Conservation (phyloP, 352 stramenopile genomes). For the Achlya hypogyna region DNA sequence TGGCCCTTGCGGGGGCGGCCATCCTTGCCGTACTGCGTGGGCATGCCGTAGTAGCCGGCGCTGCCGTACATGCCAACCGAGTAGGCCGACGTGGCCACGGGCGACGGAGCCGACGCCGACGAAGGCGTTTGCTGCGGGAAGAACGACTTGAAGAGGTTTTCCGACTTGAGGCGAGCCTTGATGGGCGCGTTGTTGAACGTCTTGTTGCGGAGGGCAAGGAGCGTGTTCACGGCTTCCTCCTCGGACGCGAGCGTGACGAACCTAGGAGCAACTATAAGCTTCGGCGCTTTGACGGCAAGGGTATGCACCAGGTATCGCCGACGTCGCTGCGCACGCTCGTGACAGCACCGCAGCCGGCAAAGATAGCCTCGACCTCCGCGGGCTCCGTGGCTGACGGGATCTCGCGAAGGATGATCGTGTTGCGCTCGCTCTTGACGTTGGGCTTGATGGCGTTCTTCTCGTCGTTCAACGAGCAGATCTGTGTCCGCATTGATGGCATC, state of each 20-base stretch:
- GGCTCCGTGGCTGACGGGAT: slow-evolving; percentile 81
- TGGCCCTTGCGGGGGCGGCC: slow-evolving; percentile 29
- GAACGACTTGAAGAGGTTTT: slow-evolving; percentile 89
- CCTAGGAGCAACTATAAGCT: not conserved
- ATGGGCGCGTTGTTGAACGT: slow-evolving; percentile 84
- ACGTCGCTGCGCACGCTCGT: slow-evolving; percentile 85
- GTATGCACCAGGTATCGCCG: slow-evolving; percentile 81
- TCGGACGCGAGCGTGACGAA: slow-evolving; percentile 88
- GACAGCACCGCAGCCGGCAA: slow-evolving; percentile 63
- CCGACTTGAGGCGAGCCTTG: slow-evolving; percentile 88
- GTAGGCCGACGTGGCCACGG: slow-evolving; percentile 5
- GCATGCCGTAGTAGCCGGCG: slow-evolving; percentile 52
- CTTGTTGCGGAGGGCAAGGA: slow-evolving; percentile 81
- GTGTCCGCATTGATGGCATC: not conserved
- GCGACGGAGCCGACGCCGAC: slow-evolving; percentile 16
- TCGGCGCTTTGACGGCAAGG: not conserved
- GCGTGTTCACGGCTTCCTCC: slow-evolving; percentile 73
- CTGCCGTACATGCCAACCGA: slow-evolving; percentile 34
- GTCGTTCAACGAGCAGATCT: slow-evolving; percentile 64
- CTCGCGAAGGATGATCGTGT: slow-evolving; percentile 90
- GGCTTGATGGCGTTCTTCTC: slow-evolving; percentile 85
- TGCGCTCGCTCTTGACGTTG: slow-evolving; percentile 88
- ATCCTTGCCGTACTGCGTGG: slow-evolving; percentile 38
- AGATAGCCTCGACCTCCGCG: slow-evolving; percentile 82
- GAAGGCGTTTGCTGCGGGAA: slow-evolving; percentile 41